Conservation (phyloP, 192 early-diverging fungal genomes). For the Oehlia diaphana region DNA sequence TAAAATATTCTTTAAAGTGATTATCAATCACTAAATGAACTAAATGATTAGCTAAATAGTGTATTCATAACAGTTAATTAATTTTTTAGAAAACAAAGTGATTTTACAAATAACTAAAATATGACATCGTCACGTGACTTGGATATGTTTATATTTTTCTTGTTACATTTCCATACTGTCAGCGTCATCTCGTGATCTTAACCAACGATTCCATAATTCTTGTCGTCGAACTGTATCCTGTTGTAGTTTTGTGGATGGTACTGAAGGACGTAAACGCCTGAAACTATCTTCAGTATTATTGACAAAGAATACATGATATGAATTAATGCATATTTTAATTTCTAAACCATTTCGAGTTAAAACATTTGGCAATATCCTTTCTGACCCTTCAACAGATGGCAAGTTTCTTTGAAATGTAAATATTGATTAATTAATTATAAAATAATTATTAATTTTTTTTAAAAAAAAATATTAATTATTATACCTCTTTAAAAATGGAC, state of each 20-base stretch:
- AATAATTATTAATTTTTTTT: not conserved
- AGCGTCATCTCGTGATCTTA: not conserved
- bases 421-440: not conserved
- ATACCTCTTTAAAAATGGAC: slow-evolving; percentile 77
- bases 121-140: not conserved
- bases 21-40: no score
- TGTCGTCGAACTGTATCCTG: slow-evolving; percentile 17
- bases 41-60: no score
- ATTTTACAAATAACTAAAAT: no score
- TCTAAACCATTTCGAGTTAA: slow-evolving; percentile 80
- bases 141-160: not conserved
- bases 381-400: slow-evolving; percentile 20
- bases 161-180: slow-evolving; percentile 3
- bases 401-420: slow-evolving; percentile 23
- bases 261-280: slow-evolving; percentile 37
- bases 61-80: no score
- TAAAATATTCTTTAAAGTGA: no score
- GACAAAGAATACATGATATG: slow-evolving; percentile 98
- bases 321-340: slow-evolving; percentile 96
- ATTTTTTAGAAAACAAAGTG: no score
- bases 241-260: slow-evolving; percentile 10
- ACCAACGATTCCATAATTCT: slow-evolving; percentile 9
- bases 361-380: slow-evolving; percentile 55
- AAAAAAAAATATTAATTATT: not conserved
- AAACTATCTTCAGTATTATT: slow-evolving; percentile 93